Percentiles rank a stretch among this genome's conserved stretches.
Evolutionary conservation across 306 rosid genomes (phyloP).

Genomic region (Quillaja saponaria): DNA sequence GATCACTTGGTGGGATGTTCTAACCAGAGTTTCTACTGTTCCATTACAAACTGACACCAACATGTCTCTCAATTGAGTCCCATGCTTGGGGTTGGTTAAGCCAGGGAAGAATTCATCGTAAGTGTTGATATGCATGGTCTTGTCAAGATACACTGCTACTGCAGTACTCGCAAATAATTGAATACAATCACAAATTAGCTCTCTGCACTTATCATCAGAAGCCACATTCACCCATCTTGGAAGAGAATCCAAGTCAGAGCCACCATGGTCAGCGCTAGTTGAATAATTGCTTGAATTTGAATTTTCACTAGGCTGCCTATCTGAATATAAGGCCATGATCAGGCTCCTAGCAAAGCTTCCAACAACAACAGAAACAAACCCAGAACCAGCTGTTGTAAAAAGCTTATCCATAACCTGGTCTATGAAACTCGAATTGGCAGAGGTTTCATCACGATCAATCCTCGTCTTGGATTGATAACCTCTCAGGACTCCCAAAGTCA

Average conservation of each 20-base stretch:
- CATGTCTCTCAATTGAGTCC: constrained; percentile 58
- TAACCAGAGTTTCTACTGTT: constrained; percentile 67
- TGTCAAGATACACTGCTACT: constrained; percentile 79
- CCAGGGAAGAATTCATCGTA: constrained; percentile 77
- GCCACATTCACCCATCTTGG: constrained; percentile 55
- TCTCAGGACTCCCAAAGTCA: constrained; percentile 54
- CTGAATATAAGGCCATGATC: constrained; percentile 51
- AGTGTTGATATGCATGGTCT: constrained; percentile 72
- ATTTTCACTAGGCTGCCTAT: constrained; percentile 34
- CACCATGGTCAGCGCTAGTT: constrained; percentile 2
- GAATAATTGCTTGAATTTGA: constrained; percentile 28
- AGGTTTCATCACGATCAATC: constrained; percentile 14
- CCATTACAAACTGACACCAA: constrained; percentile 62
- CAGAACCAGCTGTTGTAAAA: constrained; percentile 60
- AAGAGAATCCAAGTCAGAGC: constrained; percentile 27
- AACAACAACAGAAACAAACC: constrained; percentile 70
- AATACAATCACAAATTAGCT: constrained; percentile 62
- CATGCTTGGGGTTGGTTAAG: constrained; percentile 71
- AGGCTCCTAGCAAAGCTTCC: constrained; percentile 87
- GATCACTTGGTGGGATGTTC: constrained; percentile 70
- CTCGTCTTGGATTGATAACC: constrained; percentile 41
- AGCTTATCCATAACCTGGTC: constrained; percentile 59
- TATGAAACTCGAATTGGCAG: constrained; percentile 25
- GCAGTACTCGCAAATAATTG: constrained; percentile 76
- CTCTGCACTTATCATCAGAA: constrained; percentile 49